Evolutionary conservation across 1,139 yeast species (phyloP).

Genomic region (Sugiyamaella novakii): DNA sequence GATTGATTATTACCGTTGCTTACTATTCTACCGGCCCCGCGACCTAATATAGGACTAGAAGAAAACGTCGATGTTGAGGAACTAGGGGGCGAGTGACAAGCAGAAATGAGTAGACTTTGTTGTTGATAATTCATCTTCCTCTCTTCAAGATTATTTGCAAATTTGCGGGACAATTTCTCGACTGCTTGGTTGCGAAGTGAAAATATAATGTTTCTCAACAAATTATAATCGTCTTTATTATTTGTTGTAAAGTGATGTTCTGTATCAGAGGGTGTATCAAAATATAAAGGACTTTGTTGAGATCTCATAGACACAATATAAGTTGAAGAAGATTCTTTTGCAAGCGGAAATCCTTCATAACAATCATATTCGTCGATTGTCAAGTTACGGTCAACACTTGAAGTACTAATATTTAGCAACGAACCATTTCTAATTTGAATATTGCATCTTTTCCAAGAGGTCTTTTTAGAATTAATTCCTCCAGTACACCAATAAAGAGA

Average conservation of each 20-base stretch:
- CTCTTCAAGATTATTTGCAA: background rate
- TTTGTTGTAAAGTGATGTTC: constrained; percentile 35
- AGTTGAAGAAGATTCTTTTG: constrained; percentile 7
- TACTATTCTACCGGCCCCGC: background rate
- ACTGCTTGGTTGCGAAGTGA: constrained; percentile 34
- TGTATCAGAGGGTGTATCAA: constrained; percentile 31
- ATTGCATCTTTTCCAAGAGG: constrained; percentile 29
- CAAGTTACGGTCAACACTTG: constrained; percentile 17
- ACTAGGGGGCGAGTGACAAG: constrained; percentile 14
- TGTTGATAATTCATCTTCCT: background rate
- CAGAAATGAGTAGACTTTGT: constrained; percentile 1
- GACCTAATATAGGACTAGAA: background rate
- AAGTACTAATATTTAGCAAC: constrained; percentile 12
- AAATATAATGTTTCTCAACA: constrained; percentile 37
- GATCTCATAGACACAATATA: constrained; percentile 35
- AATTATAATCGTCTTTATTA: constrained; percentile 33
- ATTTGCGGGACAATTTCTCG: constrained; percentile 21
- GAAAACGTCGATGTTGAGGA: constrained; percentile 16
- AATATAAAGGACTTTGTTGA: constrained; percentile 34
- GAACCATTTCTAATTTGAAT: constrained; percentile 22
- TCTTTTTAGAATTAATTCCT: constrained; percentile 13
- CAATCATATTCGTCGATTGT: constrained; percentile 31
- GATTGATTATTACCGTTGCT: no score
- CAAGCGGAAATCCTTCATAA: constrained; percentile 29
- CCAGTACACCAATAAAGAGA: constrained; percentile 23